phyloP scores from a whole-genome alignment of 2,329 filamentous ascomycete species.

The Penicillium sp. region DNA sequence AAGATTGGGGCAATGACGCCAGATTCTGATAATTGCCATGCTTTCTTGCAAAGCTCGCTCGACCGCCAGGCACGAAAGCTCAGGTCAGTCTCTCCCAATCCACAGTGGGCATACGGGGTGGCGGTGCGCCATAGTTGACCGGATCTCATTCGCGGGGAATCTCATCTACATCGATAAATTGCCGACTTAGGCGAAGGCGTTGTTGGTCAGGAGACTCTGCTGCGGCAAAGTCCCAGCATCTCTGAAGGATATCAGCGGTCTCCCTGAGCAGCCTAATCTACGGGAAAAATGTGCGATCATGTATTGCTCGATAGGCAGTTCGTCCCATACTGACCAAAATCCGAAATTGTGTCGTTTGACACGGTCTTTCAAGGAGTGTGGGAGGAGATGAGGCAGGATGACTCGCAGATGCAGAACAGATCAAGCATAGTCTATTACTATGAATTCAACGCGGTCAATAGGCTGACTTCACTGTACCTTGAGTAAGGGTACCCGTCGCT shows the following conservation, averaged over 20 bases:
- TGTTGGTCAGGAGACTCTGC: background rate
- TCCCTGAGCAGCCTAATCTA: background rate
- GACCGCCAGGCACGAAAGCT: background rate
- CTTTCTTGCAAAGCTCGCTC: background rate
- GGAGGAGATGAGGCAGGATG: background rate
- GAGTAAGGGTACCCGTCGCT: no score
- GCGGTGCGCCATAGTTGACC: slow-evolving; percentile 1
- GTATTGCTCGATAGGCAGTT: background rate
- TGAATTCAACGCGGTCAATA: no score
- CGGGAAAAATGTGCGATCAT: background rate
- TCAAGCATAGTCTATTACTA: no score
- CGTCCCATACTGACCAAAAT: background rate
- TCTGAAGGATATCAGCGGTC: background rate
- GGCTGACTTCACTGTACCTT: no score
- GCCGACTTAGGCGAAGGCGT: background rate
- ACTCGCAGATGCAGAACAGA: background rate
- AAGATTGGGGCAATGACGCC: background rate
- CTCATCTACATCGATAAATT: background rate
- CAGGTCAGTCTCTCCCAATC: background rate
- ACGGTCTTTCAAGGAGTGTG: background rate
- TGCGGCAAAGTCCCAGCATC: background rate
- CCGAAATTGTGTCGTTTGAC: background rate
- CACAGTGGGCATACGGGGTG: background rate
- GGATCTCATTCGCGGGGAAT: slow-evolving; percentile 1
- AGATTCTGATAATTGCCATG: background rate